Percentiles rank a stretch among this genome's conserved stretches.
phyloP scores from a whole-genome alignment of 495 filamentous ascomycete species.

The Mytilinidion resinicola region DNA sequence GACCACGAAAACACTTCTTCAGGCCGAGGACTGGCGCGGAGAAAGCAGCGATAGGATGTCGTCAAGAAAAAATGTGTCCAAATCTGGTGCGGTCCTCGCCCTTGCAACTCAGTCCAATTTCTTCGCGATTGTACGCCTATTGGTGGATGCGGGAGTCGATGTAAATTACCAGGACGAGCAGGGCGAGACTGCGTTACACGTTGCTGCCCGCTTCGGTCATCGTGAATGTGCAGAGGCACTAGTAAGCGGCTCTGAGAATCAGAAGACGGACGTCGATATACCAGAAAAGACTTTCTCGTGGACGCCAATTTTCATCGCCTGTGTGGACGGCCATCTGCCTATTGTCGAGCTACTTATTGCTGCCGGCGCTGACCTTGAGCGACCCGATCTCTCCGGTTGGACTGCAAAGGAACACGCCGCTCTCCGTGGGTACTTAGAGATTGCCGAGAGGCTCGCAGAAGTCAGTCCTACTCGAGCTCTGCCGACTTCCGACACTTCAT shows the following conservation, averaged over 20 bases:
- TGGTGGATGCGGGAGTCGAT: slow-evolving; percentile 87
- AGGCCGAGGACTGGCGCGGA: slow-evolving; percentile 68
- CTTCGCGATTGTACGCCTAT: slow-evolving; percentile 68
- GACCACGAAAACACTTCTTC: slow-evolving; percentile 73
- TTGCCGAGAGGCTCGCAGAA: slow-evolving; percentile 61
- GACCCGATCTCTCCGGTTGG: slow-evolving; percentile 82
- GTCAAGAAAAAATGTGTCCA: slow-evolving; percentile 61
- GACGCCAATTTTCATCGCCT: slow-evolving; percentile 88
- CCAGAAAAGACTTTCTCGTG: slow-evolving; percentile 81
- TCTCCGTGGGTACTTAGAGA: slow-evolving; percentile 74
- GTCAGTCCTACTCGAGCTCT: slow-evolving; percentile 43
- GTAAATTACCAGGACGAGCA: slow-evolving; percentile 90
- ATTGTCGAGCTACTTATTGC: slow-evolving; percentile 66
- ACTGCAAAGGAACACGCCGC: slow-evolving; percentile 90
- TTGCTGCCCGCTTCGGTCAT: slow-evolving; percentile 85
- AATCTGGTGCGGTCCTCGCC: slow-evolving; percentile 84
- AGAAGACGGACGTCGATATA: slow-evolving; percentile 70
- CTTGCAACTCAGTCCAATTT: slow-evolving; percentile 83
- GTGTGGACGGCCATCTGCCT: slow-evolving; percentile 72
- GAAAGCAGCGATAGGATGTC: slow-evolving; percentile 51
- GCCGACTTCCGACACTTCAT: slow-evolving; percentile 42
- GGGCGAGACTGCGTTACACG: slow-evolving; percentile 88
- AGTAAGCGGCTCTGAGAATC: slow-evolving; percentile 58
- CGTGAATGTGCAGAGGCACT: slow-evolving; percentile 70
- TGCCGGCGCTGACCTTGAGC: slow-evolving; percentile 67